Evolutionary conservation across 2,329 filamentous ascomycete genomes (phyloP).

Genomic region (Scedosporium boydii): DNA sequence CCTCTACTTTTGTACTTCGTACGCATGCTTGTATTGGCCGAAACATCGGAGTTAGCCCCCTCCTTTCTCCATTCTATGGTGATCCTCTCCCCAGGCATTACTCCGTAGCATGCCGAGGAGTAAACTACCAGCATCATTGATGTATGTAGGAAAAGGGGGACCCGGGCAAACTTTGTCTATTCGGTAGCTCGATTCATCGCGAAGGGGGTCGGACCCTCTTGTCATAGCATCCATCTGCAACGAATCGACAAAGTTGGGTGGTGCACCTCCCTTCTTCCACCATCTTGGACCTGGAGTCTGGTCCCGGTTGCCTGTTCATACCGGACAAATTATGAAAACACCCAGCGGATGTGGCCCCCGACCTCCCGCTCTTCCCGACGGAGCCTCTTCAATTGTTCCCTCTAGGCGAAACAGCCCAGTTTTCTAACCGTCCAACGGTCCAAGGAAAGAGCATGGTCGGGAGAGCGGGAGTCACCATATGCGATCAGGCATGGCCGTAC

Average conservation of each 20-base stretch:
- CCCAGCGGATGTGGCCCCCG: neutral
- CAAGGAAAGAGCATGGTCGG: neutral
- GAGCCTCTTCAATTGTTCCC: neutral
- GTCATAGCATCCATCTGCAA: neutral
- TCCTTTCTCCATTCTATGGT: too few relatives aligned
- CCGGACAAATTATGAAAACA: neutral
- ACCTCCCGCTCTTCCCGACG: constrained; percentile 1
- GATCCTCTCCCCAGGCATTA: too few relatives aligned
- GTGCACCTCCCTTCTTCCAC: neutral
- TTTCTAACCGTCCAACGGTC: neutral
- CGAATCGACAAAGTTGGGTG: neutral
- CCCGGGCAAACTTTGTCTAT: too few relatives aligned
- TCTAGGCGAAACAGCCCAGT: neutral
- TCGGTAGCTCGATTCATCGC: neutral
- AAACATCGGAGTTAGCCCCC: too few relatives aligned
- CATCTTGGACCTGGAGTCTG: too few relatives aligned
- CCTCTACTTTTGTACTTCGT: too few relatives aligned
- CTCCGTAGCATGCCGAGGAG: too few relatives aligned
- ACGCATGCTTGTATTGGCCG: too few relatives aligned
- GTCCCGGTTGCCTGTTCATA: neutral
- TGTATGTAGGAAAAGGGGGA: too few relatives aligned
- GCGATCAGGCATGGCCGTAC: neutral
- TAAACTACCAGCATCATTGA: too few relatives aligned
- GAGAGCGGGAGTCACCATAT: neutral
- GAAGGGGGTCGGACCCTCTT: neutral